phyloP scores from a whole-genome alignment of 2,329 filamentous ascomycete genomes.

The Metarhizium humberi region DNA sequence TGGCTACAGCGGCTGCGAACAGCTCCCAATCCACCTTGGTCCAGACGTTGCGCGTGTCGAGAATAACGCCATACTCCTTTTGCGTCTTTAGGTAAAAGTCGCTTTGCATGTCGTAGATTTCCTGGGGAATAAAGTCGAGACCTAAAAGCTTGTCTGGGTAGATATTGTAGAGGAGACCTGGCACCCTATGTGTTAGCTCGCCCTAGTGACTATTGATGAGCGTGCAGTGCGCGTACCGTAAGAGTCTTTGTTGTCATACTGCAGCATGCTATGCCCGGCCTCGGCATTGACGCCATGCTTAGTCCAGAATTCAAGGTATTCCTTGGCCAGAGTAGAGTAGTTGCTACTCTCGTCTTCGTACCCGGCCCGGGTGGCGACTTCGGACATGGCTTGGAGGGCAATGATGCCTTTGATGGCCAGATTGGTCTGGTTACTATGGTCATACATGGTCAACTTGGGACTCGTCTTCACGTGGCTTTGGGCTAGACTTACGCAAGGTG shows the following conservation, averaged over 20 bases:
- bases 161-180: slow-evolving; percentile 60
- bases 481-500: slow-evolving; percentile 30
- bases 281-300: slow-evolving; percentile 59
- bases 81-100: slow-evolving; percentile 65
- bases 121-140: slow-evolving; percentile 65
- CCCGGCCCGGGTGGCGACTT: slow-evolving; percentile 54
- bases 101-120: slow-evolving; percentile 69
- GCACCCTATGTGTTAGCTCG: background rate
- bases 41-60: slow-evolving; percentile 73
- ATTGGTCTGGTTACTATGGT: slow-evolving; percentile 59
- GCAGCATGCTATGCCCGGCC: slow-evolving; percentile 64
- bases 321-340: slow-evolving; percentile 53
- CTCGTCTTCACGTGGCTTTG: background rate
- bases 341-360: slow-evolving; percentile 46
- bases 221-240: slow-evolving; percentile 24
- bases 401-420: slow-evolving; percentile 78
- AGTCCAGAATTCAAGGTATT: slow-evolving; percentile 67
- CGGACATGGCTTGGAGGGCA: slow-evolving; percentile 71
- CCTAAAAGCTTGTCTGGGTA: slow-evolving; percentile 71
- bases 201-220: background rate
- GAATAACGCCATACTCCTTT: slow-evolving; percentile 69
- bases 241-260: slow-evolving; percentile 57
- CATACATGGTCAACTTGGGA: background rate
- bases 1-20: slow-evolving; percentile 69
- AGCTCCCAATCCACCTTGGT: slow-evolving; percentile 86